Evolutionary conservation across 495 filamentous ascomycete species (phyloP).

Genomic region (Neurospora tetrasperma): DNA sequence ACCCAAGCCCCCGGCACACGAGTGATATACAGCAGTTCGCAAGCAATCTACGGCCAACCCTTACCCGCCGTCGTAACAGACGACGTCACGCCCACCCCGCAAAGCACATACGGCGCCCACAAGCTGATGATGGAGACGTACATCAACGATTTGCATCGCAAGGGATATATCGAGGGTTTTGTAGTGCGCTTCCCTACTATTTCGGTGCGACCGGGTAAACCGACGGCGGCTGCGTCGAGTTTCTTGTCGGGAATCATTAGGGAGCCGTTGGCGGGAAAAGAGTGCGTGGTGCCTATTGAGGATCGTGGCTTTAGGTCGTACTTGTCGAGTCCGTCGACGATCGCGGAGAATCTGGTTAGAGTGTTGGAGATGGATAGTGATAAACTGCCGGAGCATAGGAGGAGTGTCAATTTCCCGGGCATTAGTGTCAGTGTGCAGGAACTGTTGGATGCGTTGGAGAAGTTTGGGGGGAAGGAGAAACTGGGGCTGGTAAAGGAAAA

Average conservation of each 20-base stretch:
- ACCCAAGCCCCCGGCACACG: conserved; percentile 45
- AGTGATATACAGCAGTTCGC: conserved; percentile 44
- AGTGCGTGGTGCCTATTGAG: conserved; percentile 51
- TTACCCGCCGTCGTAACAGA: conserved; percentile 25
- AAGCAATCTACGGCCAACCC: conserved; percentile 32
- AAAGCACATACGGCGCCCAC: conserved; percentile 66
- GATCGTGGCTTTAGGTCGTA: conserved; percentile 52
- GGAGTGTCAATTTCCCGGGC: conserved; percentile 66
- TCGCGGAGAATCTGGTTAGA: conserved; percentile 61
- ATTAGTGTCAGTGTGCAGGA: conserved; percentile 61
- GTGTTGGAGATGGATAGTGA: conserved; percentile 47
- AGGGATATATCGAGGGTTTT: conserved; percentile 57
- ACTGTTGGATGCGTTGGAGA: conserved; percentile 62
- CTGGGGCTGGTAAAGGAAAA: conserved; percentile 53
- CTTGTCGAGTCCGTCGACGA: conserved; percentile 55
- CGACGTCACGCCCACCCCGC: conserved; percentile 50
- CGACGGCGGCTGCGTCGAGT: conserved; percentile 62
- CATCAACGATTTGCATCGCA: conserved; percentile 66
- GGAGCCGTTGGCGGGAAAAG: conserved; percentile 46
- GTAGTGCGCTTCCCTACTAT: conserved; percentile 66
- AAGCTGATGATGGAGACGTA: conserved; percentile 68
- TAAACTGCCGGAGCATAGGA: conserved; percentile 43
- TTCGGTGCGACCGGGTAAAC: conserved; percentile 61
- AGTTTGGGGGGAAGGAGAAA: conserved; percentile 59
- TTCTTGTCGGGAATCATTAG: conserved; percentile 61